Base-by-base conservation (phyloP, 2,329 filamentous ascomycete genomes). In the Cordyceps tenuipes region DNA sequence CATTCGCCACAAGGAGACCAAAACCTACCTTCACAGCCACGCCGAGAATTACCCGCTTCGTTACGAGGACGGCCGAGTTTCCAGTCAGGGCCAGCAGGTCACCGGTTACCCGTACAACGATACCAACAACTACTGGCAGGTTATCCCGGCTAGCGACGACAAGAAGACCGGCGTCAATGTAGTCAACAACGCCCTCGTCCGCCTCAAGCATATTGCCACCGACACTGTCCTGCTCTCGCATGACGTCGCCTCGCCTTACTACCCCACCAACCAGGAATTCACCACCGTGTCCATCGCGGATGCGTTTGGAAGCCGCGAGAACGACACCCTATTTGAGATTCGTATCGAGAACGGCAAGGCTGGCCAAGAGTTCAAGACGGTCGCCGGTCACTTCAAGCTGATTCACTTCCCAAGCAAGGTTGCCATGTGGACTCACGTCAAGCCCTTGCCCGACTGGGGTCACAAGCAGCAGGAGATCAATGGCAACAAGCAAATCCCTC, bases 391-490 rank as follows among this genome's bases (percentile, higher is more conserved):
- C 76, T 97, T 99, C 83, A 97, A 97, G 77, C 82, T 99, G 62
- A 84, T 99, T 67, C 94, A 99, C 75, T 85, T 89, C 69, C 91
- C 93, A 8, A 95, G 91, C 73, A 96, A 95, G 73, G 94, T 99
- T 55, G 93, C 94, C 65, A 96, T 99, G 93, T 99, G 94, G 94
- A 99, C 94, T 31, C 93, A 97, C 74, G 89, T 89, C 41, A 94
- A 86, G 62, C 90, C 94, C 54, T 84, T 99, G n/a, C 94, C 94
- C 5, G 94, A 99, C 4, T 99, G 94, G 94, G 94, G 83, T 29
- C 93, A 89, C 78, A 94, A 95, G 74, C 94, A 99, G 75, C 93
- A 96, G 69, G 94, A 99, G 73, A 97, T 99, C 79, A 99, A 99
- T 74, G 94, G 94, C 62, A 99, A 99, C 81, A 99, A 99, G 83